Evolutionary conservation across 2,329 filamentous ascomycete species (phyloP).

Genomic region (Venturia carpophila): DNA sequence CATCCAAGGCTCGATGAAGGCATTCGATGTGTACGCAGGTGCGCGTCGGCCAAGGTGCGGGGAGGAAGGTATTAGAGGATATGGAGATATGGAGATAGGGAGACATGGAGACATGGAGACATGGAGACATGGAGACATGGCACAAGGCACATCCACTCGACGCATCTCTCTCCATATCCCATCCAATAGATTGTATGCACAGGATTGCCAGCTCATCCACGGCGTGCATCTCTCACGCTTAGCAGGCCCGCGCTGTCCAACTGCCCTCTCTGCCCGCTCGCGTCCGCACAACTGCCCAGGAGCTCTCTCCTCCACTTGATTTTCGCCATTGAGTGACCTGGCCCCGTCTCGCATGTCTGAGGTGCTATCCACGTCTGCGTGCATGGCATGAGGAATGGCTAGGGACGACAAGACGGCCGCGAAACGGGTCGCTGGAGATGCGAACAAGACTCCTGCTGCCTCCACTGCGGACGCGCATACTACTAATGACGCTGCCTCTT

Average conservation of each 20-base stretch:
- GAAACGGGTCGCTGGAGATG: slow-evolving; percentile 6
- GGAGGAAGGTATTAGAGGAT: not conserved
- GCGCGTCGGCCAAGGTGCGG: not conserved
- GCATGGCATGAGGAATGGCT: slow-evolving; percentile 7
- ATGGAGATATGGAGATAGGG: too few species aligned
- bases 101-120: too few species aligned
- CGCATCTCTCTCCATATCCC: not conserved
- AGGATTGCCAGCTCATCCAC: slow-evolving; percentile 6
- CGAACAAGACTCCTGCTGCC: not conserved
- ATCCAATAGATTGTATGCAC: not conserved
- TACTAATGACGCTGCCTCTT: slow-evolving; percentile 2
- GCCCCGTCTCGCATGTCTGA: not conserved
- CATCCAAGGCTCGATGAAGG: too few species aligned
- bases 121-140: not conserved
- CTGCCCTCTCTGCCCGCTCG: not conserved
- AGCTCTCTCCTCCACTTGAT: not conserved
- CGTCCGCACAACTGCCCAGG: not conserved
- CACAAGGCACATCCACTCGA: not conserved
- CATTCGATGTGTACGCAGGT: too few species aligned
- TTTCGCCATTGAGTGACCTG: slow-evolving; percentile 8
- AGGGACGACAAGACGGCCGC: not conserved
- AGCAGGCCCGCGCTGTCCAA: not conserved
- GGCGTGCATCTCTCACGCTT: not conserved
- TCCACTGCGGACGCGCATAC: not conserved
- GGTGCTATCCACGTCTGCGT: not conserved